A percentile compares a stretch with the other conserved stretches of the same genome.
phyloP scores from a whole-genome alignment of 768 basidiomycete species.

The Lactarius quietus region DNA sequence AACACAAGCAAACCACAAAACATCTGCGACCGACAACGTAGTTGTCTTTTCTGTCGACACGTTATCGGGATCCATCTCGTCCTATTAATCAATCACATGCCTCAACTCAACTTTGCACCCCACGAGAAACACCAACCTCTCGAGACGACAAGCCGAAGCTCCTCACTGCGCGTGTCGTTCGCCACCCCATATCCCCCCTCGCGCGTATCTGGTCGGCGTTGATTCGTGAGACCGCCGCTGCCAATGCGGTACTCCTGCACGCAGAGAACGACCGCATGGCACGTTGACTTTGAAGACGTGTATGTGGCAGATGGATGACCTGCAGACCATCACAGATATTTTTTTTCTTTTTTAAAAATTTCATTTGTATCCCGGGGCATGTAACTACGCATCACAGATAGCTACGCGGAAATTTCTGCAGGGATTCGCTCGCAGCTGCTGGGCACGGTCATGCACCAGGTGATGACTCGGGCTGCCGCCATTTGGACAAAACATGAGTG shows the following conservation, averaged over 20 bases:
- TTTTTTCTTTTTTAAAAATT: no score
- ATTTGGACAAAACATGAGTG: conserved; percentile 24
- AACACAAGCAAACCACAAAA: no score
- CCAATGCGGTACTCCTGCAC: conserved; percentile 16
- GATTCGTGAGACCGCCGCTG: conserved; percentile 18
- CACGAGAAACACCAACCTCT: no score
- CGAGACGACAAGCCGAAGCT: conserved; percentile 7
- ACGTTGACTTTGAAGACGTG: conserved; percentile 15
- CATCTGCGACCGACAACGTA: no score
- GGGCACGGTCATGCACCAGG: conserved; percentile 17
- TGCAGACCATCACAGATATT: conserved; percentile 10
- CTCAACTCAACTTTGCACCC: no score
- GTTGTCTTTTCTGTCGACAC: no score
- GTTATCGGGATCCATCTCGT: no score
- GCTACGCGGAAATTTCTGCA: conserved; percentile 19
- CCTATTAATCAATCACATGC: no score
- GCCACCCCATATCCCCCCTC: conserved; percentile 25
- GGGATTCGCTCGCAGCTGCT: conserved; percentile 20
- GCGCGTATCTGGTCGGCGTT: conserved; percentile 22
- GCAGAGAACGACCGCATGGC: conserved; percentile 7
- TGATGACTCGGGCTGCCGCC: conserved; percentile 14
- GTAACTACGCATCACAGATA: no score
- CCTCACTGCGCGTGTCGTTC: conserved; percentile 22
- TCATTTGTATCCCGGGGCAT: no score
- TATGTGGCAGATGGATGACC: conserved; percentile 12